These are phyloP conservation scores for Metschnikowia continentalis DNA, from an alignment of 805 yeast genomes.

Conservation along the genomic window DNA sequence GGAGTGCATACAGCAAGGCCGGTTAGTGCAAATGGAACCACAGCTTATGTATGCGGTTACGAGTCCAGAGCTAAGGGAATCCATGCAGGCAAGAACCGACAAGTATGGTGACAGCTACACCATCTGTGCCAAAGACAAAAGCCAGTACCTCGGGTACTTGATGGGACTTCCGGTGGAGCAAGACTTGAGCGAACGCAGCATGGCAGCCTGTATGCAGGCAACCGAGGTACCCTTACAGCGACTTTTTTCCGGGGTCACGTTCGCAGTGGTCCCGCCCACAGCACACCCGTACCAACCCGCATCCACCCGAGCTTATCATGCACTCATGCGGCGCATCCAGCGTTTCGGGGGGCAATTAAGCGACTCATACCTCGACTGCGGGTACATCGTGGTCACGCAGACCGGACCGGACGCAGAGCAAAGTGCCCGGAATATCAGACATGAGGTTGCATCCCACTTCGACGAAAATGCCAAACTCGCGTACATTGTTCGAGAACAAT, in stretches of 20 bases:
- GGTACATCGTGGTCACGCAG: conserved; percentile 37
- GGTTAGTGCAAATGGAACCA: conserved; percentile 56
- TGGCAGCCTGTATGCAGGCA: background rate
- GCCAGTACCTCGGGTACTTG: conserved; percentile 10
- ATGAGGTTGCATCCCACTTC: conserved; percentile 14
- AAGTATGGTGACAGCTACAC: conserved; percentile 59
- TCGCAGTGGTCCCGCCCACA: conserved; percentile 24
- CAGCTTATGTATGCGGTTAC: conserved; percentile 48
- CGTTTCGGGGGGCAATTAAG: conserved; percentile 42
- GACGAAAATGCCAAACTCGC: conserved; percentile 25
- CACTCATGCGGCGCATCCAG: conserved; percentile 24
- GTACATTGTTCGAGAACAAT: conserved; percentile 30
- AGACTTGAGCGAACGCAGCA: conserved; percentile 2
- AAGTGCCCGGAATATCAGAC: conserved; percentile 3
- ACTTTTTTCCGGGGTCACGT: conserved; percentile 32
- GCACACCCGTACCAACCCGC: background rate
- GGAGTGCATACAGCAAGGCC: conserved; percentile 49
- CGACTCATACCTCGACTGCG: conserved; percentile 19
- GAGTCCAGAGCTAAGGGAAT: conserved; percentile 13
- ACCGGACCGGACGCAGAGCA: background rate
- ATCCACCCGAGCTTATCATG: too few relatives aligned
- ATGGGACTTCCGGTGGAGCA: conserved; percentile 9
- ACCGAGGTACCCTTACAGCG: conserved; percentile 20
- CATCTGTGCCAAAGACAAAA: conserved; percentile 20
- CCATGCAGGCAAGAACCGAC: conserved; percentile 44